These are phyloP conservation scores for Albugo candida DNA, from an alignment of 352 stramenopile species.

Conservation along the genomic window DNA sequence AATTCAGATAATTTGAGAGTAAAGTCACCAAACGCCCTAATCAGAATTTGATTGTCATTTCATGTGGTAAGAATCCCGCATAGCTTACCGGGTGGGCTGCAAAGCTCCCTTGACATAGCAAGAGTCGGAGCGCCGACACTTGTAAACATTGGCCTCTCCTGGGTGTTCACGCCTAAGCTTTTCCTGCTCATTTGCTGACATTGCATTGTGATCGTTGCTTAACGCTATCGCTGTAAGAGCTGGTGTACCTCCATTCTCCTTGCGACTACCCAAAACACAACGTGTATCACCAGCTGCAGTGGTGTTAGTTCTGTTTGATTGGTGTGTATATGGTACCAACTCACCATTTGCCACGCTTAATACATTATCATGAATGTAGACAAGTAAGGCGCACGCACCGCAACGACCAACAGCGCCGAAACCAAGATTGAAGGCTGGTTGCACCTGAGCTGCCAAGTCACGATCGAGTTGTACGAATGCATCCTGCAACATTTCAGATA, in stretches of 20 bases:
- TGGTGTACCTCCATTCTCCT: constrained; percentile 9
- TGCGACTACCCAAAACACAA: constrained; percentile 41
- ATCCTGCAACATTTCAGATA: constrained; percentile 50
- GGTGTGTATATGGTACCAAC: background rate
- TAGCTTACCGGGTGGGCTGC: constrained; percentile 53
- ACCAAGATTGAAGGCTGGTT: constrained; percentile 75
- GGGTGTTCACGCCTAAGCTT: constrained; percentile 73
- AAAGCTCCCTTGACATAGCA: constrained; percentile 89
- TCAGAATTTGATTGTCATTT: background rate
- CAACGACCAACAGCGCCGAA: constrained; percentile 79
- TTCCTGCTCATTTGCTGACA: constrained; percentile 73
- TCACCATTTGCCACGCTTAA: constrained; percentile 74
- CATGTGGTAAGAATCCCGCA: background rate
- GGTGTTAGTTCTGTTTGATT: background rate
- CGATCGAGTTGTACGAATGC: constrained; percentile 77
- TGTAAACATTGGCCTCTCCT: constrained; percentile 77
- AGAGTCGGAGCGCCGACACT: constrained; percentile 76
- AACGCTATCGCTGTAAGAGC: constrained; percentile 38
- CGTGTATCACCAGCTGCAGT: constrained; percentile 50
- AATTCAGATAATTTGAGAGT: constrained; percentile 89
- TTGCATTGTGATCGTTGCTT: constrained; percentile 86
- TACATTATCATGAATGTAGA: constrained; percentile 44
- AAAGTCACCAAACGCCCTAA: constrained; percentile 74
- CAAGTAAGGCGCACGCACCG: constrained; percentile 73
- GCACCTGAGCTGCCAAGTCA: constrained; percentile 62